Evolutionary conservation across 345 rosid genomes (phyloP), one percentile per base, ranked within the genome.

Genomic region (Isatis tinctoria): DNA sequence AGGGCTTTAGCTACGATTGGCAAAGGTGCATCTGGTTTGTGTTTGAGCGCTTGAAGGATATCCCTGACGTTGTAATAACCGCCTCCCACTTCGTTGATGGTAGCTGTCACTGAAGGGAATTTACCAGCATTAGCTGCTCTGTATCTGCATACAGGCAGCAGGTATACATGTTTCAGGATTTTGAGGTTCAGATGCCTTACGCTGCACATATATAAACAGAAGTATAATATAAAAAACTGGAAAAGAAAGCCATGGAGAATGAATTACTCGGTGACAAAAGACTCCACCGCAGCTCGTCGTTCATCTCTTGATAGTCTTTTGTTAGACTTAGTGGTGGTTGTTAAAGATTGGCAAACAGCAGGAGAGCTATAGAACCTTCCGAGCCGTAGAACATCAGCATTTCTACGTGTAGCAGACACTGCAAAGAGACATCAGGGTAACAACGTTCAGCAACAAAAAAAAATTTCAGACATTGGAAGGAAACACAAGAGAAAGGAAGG

Each of bases 61-160:
- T 30, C 40, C 40, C 72, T 77, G 33, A 77, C 47, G n/a, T 11
- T 0, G 40, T 65, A 47, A 33, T 30, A 40, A 57, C 7, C 0
- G 7, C 80, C 76, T 71, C 80, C 76, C 22, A 77, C 76, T 57
- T 49, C 57, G 68, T 47, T 65, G 54, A 2, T 33, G 39, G 8
- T 57, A 64, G 3, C 41, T 0, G 0, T 0, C 43, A 57, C 0
- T 39, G 76, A 0, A 70, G 80, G 72, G 62, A 70, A 77, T 49
- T 41, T 57, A 11, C 80, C 76, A 64, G 36, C 76, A 77, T 77
- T 70, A 65, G 63, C 35, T 20, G 45, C 76, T 65, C 76, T 77
- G 39, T 70, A 77, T 22, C 76, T 77, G 76, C 64, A 64, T 2
- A 65, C 24, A 69, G 20, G 10, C 36, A 30, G 54, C 2, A 43